Evolutionary conservation across 139 green algal species (phyloP).

Genomic region (Parachlorella kessleri): DNA sequence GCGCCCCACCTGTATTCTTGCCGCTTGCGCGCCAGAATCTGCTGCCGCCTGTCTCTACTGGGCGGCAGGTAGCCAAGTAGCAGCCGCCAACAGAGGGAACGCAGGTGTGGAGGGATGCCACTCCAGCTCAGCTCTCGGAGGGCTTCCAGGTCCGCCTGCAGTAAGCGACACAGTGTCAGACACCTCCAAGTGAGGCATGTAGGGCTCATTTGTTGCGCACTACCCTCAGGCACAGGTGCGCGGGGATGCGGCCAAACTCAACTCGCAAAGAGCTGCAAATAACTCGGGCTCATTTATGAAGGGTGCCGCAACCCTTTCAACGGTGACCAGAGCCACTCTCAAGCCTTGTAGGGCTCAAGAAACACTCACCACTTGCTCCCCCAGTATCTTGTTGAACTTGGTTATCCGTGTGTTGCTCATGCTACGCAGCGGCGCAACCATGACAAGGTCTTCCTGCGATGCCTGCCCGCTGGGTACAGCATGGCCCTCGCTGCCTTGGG

Average conservation of each 20-base stretch:
- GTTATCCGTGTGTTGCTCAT: constrained; percentile 60
- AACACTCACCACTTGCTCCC: constrained; percentile 51
- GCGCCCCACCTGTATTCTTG: constrained; percentile 74
- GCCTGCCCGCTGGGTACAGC: too few relatives aligned
- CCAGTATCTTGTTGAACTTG: constrained; percentile 77
- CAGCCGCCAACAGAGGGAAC: constrained; percentile 89
- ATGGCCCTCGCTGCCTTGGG: too few relatives aligned
- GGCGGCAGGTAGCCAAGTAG: constrained; percentile 94
- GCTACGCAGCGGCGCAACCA: constrained; percentile 46
- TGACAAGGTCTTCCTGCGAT: too few relatives aligned
- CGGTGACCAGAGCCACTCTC: too few relatives aligned
- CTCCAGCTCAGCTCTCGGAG: constrained; percentile 91
- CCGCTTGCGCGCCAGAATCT: constrained; percentile 79
- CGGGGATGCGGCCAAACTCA: too few relatives aligned
- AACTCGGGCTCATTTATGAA: too few relatives aligned
- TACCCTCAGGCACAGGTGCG: too few relatives aligned
- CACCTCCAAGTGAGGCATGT: too few relatives aligned
- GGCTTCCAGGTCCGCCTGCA: constrained; percentile 80
- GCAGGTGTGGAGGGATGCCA: constrained; percentile 79
- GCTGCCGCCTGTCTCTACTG: constrained; percentile 55
- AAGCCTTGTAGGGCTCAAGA: neutral
- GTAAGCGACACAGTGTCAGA: too few relatives aligned
- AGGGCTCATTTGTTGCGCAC: too few relatives aligned
- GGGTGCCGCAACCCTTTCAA: too few relatives aligned
- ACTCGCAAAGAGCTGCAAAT: too few relatives aligned